Percentiles rank a stretch among this genome's conserved stretches.
Conservation (phyloP, 306 rosid genomes). For the Lathyrus oleraceus region DNA sequence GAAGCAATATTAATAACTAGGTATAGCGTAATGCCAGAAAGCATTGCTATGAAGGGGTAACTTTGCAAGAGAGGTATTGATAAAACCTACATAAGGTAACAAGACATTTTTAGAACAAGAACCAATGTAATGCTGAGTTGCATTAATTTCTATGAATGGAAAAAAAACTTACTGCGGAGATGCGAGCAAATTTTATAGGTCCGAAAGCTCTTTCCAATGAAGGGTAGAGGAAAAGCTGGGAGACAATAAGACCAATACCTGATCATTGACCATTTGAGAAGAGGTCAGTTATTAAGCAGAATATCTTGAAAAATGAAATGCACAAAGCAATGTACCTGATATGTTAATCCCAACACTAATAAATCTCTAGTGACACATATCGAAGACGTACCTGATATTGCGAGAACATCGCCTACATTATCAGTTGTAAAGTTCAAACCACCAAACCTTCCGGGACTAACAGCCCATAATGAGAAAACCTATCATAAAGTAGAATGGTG, state of each 20-base stretch:
- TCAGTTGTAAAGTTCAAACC: constrained; percentile 62
- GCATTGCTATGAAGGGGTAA: constrained; percentile 55
- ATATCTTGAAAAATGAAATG: no score
- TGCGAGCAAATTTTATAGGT: no score
- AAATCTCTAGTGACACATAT: no score
- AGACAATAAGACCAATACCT: no score
- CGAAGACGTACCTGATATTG: no score
- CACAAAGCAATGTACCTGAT: no score
- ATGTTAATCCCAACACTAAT: no score
- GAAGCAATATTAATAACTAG: constrained; percentile 50
- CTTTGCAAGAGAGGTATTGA: constrained; percentile 67
- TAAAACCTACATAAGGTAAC: constrained; percentile 47
- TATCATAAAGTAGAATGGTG: constrained; percentile 5
- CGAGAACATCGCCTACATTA: no score
- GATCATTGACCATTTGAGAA: no score
- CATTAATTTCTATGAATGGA: not conserved
- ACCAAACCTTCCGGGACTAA: constrained; percentile 63
- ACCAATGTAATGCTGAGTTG: not conserved
- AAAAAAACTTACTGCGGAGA: constrained; percentile 49
- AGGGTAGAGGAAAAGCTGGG: no score
- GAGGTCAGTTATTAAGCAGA: no score
- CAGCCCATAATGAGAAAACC: constrained; percentile 89
- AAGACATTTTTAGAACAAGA: not conserved
- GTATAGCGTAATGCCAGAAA: constrained; percentile 51
- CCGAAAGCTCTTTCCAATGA: no score